A percentile compares a stretch with the other conserved stretches of the same genome.
These are phyloP conservation scores for Pleurozium schreberi DNA, from an alignment of 225 moss, liverwort and hornwort species.

Conservation along the genomic window DNA sequence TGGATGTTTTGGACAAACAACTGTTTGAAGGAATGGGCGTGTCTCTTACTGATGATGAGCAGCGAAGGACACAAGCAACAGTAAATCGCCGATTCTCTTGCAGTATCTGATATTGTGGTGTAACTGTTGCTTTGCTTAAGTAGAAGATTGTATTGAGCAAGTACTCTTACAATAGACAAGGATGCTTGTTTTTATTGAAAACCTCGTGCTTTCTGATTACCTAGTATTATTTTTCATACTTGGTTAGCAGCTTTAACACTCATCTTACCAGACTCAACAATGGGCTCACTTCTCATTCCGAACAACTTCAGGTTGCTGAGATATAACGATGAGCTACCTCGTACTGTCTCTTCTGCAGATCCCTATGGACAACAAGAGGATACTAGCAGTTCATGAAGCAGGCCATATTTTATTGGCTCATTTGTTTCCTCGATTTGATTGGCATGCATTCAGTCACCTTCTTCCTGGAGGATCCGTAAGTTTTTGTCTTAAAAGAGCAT, in stretches of 20 bases:
- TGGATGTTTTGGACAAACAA: slow-evolving; percentile 88
- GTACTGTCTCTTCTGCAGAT: slow-evolving; percentile 38
- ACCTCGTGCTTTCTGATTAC: neutral
- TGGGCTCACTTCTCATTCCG: neutral
- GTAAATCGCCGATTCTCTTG: slow-evolving; percentile 20
- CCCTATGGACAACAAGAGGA: slow-evolving; percentile 59
- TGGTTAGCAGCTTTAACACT: neutral
- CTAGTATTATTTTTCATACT: neutral
- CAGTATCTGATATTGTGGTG: neutral
- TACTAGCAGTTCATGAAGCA: slow-evolving; percentile 90
- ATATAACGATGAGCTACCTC: neutral
- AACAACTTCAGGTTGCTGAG: neutral
- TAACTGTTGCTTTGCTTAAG: neutral
- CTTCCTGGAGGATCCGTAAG: slow-evolving; percentile 97
- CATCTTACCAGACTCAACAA: neutral
- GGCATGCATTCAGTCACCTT: slow-evolving; percentile 97
- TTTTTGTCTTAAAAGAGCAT: neutral
- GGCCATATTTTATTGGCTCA: slow-evolving; percentile 91
- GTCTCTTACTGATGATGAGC: slow-evolving; percentile 88
- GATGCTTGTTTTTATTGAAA: neutral
- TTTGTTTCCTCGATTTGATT: slow-evolving; percentile 78
- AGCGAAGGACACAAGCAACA: slow-evolving; percentile 58
- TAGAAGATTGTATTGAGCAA: neutral
- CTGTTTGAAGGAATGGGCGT: slow-evolving; percentile 98
- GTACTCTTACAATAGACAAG: neutral